These are phyloP conservation scores for Arthrobotrys pseudoclavata DNA, from an alignment of 2,329 filamentous ascomycete genomes.

Conservation along the genomic window DNA sequence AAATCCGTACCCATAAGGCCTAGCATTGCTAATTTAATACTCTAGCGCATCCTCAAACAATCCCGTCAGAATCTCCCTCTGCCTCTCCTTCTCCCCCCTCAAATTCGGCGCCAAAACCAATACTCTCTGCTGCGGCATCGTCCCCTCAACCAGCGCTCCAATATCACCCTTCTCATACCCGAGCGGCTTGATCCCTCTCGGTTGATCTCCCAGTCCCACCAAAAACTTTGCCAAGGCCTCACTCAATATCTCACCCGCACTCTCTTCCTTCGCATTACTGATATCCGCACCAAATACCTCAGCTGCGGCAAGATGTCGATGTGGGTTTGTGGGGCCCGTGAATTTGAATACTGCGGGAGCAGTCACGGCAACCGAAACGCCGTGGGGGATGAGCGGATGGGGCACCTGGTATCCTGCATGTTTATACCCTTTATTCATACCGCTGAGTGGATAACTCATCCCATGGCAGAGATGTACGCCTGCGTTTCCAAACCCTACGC, in stretches of 20 bases:
- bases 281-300: constrained; percentile 93
- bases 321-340: constrained; percentile 90
- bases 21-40: constrained; percentile 66
- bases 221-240: constrained; percentile 88
- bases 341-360: constrained; percentile 95
- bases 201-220: constrained; percentile 87
- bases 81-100: constrained; percentile 76
- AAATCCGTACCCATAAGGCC: too few relatives aligned
- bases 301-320: constrained; percentile 88
- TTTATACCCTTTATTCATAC: constrained; percentile 86
- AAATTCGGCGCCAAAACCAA: constrained; percentile 90
- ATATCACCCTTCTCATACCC: constrained; percentile 84
- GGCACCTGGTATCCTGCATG: constrained; percentile 87
- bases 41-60: constrained; percentile 77
- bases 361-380: constrained; percentile 65
- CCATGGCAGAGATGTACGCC: constrained; percentile 91
- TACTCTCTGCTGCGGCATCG: constrained; percentile 90
- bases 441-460: constrained; percentile 98
- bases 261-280: constrained; percentile 86
- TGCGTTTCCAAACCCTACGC: constrained; percentile 96
- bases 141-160: constrained; percentile 89
- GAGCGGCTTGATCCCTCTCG: constrained; percentile 83
- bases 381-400: constrained; percentile 89
- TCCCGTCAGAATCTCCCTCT: constrained; percentile 78
- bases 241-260: constrained; percentile 86